phyloP scores from a whole-genome alignment of 2,329 filamentous ascomycete species.

The Verticillium klebahnii region DNA sequence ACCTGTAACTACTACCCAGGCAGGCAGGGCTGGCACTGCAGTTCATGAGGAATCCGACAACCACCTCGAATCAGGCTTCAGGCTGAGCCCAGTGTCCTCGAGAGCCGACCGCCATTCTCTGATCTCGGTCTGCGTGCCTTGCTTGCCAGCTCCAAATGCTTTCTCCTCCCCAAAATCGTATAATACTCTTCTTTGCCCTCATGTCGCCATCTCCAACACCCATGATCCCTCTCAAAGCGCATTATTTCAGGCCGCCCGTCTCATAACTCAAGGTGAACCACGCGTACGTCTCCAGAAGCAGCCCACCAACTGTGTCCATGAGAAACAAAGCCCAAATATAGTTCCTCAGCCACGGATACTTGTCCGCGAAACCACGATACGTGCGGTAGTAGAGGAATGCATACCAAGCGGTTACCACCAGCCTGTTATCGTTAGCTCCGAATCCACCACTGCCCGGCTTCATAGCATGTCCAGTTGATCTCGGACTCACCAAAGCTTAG shows the following conservation, averaged over 20 bases:
- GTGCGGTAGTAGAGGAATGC: background rate
- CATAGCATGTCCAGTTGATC: too few species aligned
- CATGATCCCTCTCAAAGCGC: background rate
- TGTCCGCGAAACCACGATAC: slow-evolving; percentile 5
- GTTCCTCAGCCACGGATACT: slow-evolving; percentile 4
- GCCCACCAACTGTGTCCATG: slow-evolving; percentile 6
- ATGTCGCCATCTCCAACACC: background rate
- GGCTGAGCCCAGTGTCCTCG: too few species aligned
- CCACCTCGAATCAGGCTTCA: too few species aligned
- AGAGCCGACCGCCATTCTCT: too few species aligned
- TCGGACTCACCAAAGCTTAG: background rate
- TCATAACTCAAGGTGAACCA: slow-evolving; percentile 8
- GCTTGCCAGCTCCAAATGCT: too few species aligned
- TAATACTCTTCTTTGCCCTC: background rate
- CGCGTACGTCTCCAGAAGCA: slow-evolving; percentile 8
- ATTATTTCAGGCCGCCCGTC: slow-evolving; percentile 2
- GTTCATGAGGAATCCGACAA: too few species aligned
- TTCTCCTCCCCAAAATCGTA: too few species aligned
- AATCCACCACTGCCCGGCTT: too few species aligned
- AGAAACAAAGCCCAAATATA: slow-evolving; percentile 8
- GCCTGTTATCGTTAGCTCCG: background rate
- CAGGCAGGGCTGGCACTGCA: too few species aligned
- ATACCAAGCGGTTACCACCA: slow-evolving; percentile 7
- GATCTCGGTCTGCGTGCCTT: too few species aligned
- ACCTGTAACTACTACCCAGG: too few species aligned